These are phyloP conservation scores for Penicillium odoratum DNA, from an alignment of 495 filamentous ascomycete genomes.

Conservation along the genomic window DNA sequence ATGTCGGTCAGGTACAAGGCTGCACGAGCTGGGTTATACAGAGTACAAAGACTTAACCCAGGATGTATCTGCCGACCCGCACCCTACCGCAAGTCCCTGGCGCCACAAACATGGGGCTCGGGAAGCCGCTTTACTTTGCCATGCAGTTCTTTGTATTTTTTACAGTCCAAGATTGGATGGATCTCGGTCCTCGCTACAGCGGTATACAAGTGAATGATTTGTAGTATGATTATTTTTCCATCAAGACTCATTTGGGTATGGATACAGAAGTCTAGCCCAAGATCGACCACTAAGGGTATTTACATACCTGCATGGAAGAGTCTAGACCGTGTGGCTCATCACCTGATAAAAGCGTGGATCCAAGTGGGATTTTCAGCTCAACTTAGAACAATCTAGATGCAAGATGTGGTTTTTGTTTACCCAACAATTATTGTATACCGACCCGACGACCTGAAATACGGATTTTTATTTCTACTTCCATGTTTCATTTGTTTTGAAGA, in stretches of 20 bases:
- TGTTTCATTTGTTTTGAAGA: no score
- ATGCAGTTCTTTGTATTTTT: conserved; percentile 19
- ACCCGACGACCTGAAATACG: background rate
- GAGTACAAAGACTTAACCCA: background rate
- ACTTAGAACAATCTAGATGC: conserved; percentile 6
- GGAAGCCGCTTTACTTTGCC: conserved; percentile 12
- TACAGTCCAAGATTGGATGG: background rate
- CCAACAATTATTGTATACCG: background rate
- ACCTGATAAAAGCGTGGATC: conserved; percentile 10
- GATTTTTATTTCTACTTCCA: no score
- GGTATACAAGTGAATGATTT: no score
- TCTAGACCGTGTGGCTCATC: conserved; percentile 14
- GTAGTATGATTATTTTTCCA: background rate
- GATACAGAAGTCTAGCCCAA: background rate
- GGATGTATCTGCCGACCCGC: conserved; percentile 15
- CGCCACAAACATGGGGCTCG: conserved; percentile 19
- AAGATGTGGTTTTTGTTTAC: conserved; percentile 1
- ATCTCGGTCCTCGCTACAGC: background rate
- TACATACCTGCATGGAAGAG: conserved; percentile 3
- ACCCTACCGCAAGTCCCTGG: conserved; percentile 5
- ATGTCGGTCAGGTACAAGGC: background rate
- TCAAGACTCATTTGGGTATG: background rate
- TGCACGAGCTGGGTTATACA: background rate
- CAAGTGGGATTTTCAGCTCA: conserved; percentile 12
- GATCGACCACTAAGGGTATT: background rate